Conservation (phyloP, 768 basidiomycete genomes). For the Tricholoma flavovirens region DNA sequence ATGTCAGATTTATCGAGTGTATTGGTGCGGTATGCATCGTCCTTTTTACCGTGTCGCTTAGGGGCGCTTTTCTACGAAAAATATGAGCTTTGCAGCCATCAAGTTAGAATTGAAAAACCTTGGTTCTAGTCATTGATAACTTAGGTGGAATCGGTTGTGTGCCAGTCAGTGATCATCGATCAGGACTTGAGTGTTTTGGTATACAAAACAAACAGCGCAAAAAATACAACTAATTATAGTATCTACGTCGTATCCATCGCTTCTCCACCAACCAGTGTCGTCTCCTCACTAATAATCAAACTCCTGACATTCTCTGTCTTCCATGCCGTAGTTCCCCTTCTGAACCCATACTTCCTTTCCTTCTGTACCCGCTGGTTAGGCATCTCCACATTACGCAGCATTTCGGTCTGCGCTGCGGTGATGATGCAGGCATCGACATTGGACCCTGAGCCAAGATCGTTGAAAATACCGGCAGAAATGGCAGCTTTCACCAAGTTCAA, state of each 20-base stretch:
- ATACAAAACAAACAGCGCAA: too few species aligned
- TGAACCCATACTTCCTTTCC: conserved; percentile 68
- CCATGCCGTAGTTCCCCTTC: conserved; percentile 84
- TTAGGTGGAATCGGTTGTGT: background rate
- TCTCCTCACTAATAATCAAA: conserved; percentile 67
- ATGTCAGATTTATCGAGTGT: conserved; percentile 57
- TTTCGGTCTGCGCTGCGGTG: conserved; percentile 80
- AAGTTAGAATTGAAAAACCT: background rate
- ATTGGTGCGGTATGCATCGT: conserved; percentile 40
- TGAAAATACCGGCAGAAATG: conserved; percentile 95
- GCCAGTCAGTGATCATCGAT: too few species aligned
- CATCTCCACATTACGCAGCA: conserved; percentile 89
- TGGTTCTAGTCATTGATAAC: background rate
- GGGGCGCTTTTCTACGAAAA: background rate
- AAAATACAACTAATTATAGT: too few species aligned
- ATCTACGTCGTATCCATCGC: conserved; percentile 80
- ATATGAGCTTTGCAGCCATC: background rate
- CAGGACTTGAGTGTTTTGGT: too few species aligned
- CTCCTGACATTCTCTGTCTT: conserved; percentile 73
- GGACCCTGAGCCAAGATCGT: conserved; percentile 98
- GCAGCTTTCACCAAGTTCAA: conserved; percentile 80
- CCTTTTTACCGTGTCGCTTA: conserved; percentile 5
- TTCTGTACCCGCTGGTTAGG: conserved; percentile 83
- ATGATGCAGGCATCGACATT: conserved; percentile 98
- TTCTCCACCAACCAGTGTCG: conserved; percentile 52